A percentile compares a stretch with the other conserved stretches of the same genome.
Evolutionary conservation across 2,329 filamentous ascomycete genomes (phyloP).

Genomic region (Talaromyces sp.): DNA sequence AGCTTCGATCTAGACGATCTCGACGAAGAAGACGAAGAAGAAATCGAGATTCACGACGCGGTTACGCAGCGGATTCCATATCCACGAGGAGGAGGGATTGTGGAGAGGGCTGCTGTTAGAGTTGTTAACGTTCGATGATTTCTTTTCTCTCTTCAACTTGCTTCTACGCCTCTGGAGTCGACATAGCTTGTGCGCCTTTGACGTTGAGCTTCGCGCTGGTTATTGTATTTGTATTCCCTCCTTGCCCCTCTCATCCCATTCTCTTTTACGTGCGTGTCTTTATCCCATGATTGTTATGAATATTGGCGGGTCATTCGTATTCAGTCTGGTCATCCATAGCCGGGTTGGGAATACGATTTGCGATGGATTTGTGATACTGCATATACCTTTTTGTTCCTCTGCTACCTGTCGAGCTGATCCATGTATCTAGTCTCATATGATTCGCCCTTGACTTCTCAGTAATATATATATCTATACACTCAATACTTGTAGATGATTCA

Average conservation of each 20-base stretch:
- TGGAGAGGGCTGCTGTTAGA: conserved; percentile 14
- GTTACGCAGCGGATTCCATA: conserved; percentile 15
- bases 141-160: no score
- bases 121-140: conserved; percentile 14
- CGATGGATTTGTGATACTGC: neutral
- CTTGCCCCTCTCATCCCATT: neutral
- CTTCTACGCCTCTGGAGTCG: no score
- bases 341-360: neutral
- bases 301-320: neutral
- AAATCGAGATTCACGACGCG: conserved; percentile 17
- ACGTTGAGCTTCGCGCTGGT: neutral
- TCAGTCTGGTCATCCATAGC: neutral
- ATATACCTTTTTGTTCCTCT: neutral
- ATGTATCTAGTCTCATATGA: neutral
- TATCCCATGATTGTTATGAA: neutral
- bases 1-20: neutral
- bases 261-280: neutral
- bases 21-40: conserved; percentile 13
- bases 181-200: no score
- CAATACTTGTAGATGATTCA: neutral
- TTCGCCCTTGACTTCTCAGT: neutral
- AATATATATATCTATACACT: neutral
- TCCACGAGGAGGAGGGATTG: conserved; percentile 5
- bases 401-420: neutral
- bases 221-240: neutral